These are phyloP conservation scores for Colletotrichum sp. DNA, from an alignment of 2,329 filamentous ascomycete species.

Conservation along the genomic window DNA sequence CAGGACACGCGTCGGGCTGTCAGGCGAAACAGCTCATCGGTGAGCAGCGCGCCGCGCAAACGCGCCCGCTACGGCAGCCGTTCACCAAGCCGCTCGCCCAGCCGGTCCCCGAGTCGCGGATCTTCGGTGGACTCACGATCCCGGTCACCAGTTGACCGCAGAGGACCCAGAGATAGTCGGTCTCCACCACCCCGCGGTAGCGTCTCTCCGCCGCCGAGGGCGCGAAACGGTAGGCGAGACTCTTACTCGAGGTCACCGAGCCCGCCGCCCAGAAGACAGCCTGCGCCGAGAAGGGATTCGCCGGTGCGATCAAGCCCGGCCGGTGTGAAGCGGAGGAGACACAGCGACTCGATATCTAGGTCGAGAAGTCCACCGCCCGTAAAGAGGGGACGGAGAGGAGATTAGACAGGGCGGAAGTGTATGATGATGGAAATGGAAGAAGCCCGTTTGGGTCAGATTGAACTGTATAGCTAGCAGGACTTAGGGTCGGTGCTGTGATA, in stretches of 20 bases:
- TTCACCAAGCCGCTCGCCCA: slow-evolving; percentile 22
- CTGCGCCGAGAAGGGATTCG: background rate
- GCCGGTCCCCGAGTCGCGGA: slow-evolving; percentile 21
- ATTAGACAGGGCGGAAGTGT: background rate
- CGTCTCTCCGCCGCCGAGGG: slow-evolving; percentile 23
- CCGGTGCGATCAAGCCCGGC: slow-evolving; percentile 11
- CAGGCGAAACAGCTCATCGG: slow-evolving; percentile 38
- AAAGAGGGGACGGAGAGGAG: slow-evolving; percentile 29
- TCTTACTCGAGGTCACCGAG: slow-evolving; percentile 25
- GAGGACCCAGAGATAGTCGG: slow-evolving; percentile 20
- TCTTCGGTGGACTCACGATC: slow-evolving; percentile 33
- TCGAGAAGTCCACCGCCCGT: slow-evolving; percentile 26
- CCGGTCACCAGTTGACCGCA: slow-evolving; percentile 19
- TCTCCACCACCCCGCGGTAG: slow-evolving; percentile 16
- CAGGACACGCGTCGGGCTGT: slow-evolving; percentile 24
- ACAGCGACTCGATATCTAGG: slow-evolving; percentile 24
- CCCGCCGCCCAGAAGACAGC: slow-evolving; percentile 19
- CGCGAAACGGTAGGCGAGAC: slow-evolving; percentile 23
- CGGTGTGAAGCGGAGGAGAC: slow-evolving; percentile 24
- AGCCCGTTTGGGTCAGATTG: background rate
- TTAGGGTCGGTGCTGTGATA: background rate
- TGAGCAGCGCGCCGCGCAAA: slow-evolving; percentile 31
- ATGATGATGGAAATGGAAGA: background rate
- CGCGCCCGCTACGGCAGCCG: slow-evolving; percentile 22
- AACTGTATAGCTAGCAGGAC: background rate